phyloP scores from a whole-genome alignment of 1,284 basidiomycete genomes.

The Inonotus hispidus region DNA sequence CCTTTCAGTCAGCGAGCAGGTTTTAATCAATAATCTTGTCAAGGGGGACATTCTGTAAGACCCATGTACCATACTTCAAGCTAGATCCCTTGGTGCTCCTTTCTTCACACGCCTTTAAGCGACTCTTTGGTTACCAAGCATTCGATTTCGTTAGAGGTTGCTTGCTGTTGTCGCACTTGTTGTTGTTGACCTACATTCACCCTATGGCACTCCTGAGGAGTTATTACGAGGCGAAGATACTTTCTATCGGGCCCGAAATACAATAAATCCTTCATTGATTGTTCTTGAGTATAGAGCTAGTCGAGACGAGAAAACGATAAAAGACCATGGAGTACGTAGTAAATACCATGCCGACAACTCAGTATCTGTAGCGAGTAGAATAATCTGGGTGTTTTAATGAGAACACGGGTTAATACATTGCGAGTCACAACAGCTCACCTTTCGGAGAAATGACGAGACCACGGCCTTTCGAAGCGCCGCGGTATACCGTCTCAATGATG shows the following conservation, averaged over 20 bases:
- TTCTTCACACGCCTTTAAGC: background rate
- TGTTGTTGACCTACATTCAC: no score
- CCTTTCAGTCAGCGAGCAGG: constrained; percentile 13
- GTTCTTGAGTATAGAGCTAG: no score
- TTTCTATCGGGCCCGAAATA: no score
- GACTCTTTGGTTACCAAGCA: background rate
- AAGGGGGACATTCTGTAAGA: constrained; percentile 1
- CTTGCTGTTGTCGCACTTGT: no score
- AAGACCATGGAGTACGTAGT: background rate
- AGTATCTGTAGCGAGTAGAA: constrained; percentile 81
- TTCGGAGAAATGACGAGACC: constrained; percentile 98
- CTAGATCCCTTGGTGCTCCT: background rate
- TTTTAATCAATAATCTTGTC: constrained; percentile 12
- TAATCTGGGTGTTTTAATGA: constrained; percentile 48
- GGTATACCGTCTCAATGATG: constrained; percentile 97
- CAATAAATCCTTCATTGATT: no score
- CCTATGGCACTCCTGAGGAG: no score
- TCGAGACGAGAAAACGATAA: background rate
- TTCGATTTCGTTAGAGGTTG: background rate
- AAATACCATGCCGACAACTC: background rate
- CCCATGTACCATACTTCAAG: background rate
- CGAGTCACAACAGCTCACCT: constrained; percentile 46
- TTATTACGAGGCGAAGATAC: no score
- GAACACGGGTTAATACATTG: background rate
- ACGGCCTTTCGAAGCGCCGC: constrained; percentile 95